phyloP scores from a whole-genome alignment of 331 rosid species.

The Quercus tomentella region DNA sequence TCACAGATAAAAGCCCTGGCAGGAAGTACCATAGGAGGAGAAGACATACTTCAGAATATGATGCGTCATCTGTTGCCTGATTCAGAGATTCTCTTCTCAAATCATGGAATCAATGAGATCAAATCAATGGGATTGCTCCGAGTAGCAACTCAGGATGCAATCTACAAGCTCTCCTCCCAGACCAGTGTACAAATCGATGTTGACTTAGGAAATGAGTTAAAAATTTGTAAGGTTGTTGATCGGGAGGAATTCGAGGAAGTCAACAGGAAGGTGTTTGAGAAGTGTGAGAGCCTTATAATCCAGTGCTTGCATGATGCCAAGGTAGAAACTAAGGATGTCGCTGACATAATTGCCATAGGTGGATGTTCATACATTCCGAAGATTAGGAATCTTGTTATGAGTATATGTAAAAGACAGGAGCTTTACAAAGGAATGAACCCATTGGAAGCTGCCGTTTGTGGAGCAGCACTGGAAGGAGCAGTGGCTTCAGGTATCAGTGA shows the following conservation, averaged over 20 bases:
- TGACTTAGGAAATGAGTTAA: conserved; percentile 56
- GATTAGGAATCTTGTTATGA: conserved; percentile 45
- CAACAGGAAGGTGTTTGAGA: conserved; percentile 58
- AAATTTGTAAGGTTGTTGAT: conserved; percentile 47
- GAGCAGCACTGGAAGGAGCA: conserved; percentile 91
- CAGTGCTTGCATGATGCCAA: conserved; percentile 73
- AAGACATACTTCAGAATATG: conserved; percentile 89
- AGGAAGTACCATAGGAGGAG: conserved; percentile 83
- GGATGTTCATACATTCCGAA: conserved; percentile 83
- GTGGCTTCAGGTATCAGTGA: conserved; percentile 77
- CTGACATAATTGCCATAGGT: conserved; percentile 65
- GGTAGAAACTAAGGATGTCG: conserved; percentile 48
- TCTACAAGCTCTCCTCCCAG: conserved; percentile 61
- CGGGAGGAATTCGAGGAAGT: conserved; percentile 70
- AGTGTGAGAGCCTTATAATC: conserved; percentile 55
- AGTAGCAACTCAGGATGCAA: conserved; percentile 69
- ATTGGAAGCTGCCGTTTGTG: conserved; percentile 74
- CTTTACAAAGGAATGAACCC: conserved; percentile 62
- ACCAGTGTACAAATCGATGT: conserved; percentile 46
- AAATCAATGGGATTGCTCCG: conserved; percentile 59
- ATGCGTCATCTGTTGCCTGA: conserved; percentile 65
- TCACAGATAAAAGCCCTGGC: conserved; percentile 82
- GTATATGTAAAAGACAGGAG: conserved; percentile 36
- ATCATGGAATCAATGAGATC: conserved; percentile 49
- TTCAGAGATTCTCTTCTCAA: conserved; percentile 39